Evolutionary conservation across 2,329 filamentous ascomycete genomes (phyloP).

Genomic region (Venturia nashicola): DNA sequence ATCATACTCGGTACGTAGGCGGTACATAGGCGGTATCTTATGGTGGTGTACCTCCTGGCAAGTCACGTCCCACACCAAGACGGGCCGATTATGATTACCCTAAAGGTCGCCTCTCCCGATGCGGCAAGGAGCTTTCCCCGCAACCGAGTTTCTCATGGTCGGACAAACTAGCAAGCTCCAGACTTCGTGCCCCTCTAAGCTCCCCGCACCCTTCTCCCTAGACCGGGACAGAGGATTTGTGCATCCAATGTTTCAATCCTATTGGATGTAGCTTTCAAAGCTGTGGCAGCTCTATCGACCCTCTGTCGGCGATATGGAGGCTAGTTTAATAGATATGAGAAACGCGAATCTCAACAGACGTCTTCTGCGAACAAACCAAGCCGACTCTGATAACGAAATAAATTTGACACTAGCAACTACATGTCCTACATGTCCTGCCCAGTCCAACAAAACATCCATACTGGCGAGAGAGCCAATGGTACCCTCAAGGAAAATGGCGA

Average conservation of each 20-base stretch:
- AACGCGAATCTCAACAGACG: no score
- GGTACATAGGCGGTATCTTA: no score
- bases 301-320: not conserved
- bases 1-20: no score
- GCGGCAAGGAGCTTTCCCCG: not conserved
- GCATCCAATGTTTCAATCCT: no score
- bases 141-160: not conserved
- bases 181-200: not conserved
- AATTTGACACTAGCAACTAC: not conserved
- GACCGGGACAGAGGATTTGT: no score
- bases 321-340: not conserved
- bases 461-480: constrained; percentile 13
- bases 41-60: no score
- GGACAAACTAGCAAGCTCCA: not conserved
- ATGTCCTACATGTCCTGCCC: constrained; percentile 15
- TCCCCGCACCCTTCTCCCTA: not conserved
- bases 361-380: not conserved
- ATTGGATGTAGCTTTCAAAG: no score
- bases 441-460: constrained; percentile 12
- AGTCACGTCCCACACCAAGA: no score
- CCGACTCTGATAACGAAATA: no score
- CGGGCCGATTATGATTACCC: not conserved
- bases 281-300: no score
- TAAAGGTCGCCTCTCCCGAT: no score
- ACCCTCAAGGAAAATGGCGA: constrained; percentile 12